Evolutionary conservation across 2,329 filamentous ascomycete genomes (phyloP), one percentile per base, ranked within the genome.

Genomic region (Bipolaris bicolor): DNA sequence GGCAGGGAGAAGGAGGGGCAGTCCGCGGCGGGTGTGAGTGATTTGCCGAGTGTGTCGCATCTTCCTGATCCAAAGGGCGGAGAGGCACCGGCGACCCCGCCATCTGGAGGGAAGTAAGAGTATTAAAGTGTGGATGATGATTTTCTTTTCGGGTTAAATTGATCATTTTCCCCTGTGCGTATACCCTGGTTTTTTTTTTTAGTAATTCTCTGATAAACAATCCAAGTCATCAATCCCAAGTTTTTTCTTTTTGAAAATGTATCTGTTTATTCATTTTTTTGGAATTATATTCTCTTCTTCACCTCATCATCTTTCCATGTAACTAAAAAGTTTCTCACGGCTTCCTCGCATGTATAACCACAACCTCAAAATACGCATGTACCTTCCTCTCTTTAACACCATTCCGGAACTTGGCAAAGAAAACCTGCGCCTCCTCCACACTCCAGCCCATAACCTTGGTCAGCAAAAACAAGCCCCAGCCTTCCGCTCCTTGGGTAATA

Each of bases 351-450:
- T 66, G 45, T 9, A 66, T 63, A 4, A 66, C 55, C 15, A 69
- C 62, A 0, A 69, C 63, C 47, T 70, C 67, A 45, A 71, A 68
- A 55, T 74, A 73, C 16, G 68, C 68, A 64, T 76, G 73, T 22
- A 73, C 69, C 29, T 51, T 66, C 52, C 64, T 69, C 45, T 67
- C 68, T 55, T 68, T 70, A 16, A 75, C 48, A 2, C 74, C 73
- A n/a, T 64, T 62, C 24, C 64, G 61, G 10, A 72, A 71, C 60
- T 68, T 70, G 6, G 69, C 69, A 55, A 76, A 67, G 50, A 82
- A 78, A 3, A 80, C 66, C 54, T 81, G 76, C 3, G 81, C 78
- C 61, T 81, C 79, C 31, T 78, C 74, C 24, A 76, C 69, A 44
- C 63, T 73, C 79, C 68, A 72, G 0, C 63, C 61, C 72, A 72